A percentile compares a stretch with the other conserved stretches of the same genome.
These are phyloP conservation scores for Grigorovia jiainica DNA, from an alignment of 805 yeast genomes.

Conservation along the genomic window DNA sequence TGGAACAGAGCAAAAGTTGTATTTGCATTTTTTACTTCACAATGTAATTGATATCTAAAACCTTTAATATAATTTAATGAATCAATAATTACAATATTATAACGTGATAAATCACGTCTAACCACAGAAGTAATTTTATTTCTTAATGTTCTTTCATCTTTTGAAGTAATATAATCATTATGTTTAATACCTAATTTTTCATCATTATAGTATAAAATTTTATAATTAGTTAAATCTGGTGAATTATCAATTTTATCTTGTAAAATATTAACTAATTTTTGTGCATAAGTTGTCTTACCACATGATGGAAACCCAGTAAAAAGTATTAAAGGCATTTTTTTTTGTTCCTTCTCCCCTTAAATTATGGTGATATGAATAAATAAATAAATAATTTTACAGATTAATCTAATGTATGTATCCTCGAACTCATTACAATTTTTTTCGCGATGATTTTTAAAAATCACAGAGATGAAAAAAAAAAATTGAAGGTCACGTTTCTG, in stretches of 20 bases:
- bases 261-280: slow-evolving; percentile 41
- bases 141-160: slow-evolving; percentile 69
- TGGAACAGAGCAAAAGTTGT: slow-evolving; percentile 82
- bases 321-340: slow-evolving; percentile 86
- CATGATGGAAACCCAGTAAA: slow-evolving; percentile 79
- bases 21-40: slow-evolving; percentile 79
- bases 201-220: slow-evolving; percentile 60
- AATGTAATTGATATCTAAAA: slow-evolving; percentile 83
- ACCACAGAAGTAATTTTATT: slow-evolving; percentile 85
- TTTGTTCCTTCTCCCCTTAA: too few species aligned
- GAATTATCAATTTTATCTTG: slow-evolving; percentile 28
- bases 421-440: too few species aligned
- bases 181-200: slow-evolving; percentile 66
- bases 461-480: too few species aligned
- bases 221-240: neutral
- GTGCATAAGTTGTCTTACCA: slow-evolving; percentile 75
- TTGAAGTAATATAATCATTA: slow-evolving; percentile 58
- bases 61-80: slow-evolving; percentile 88
- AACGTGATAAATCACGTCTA: slow-evolving; percentile 62
- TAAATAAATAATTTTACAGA: too few species aligned
- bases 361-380: too few species aligned
- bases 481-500: too few species aligned
- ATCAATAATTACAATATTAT: slow-evolving; percentile 74
- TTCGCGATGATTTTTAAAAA: too few species aligned
- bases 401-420: too few species aligned